A percentile compares a stretch with the other conserved stretches of the same genome.
Conservation (phyloP, 2,329 filamentous ascomycete species). For the Penicillium sp. region DNA sequence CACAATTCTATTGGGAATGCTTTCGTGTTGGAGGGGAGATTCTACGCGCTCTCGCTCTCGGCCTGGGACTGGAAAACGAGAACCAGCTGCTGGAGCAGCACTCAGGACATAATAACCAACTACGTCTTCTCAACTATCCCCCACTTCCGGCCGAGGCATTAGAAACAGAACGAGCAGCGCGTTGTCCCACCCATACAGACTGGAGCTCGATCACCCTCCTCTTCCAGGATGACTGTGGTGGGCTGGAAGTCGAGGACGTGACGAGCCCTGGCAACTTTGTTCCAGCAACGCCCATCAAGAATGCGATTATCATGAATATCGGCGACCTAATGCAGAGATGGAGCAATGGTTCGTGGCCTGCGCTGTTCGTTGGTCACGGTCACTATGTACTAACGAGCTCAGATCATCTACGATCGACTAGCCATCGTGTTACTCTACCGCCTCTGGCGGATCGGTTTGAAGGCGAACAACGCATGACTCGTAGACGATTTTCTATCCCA, state of each 20-base stretch:
- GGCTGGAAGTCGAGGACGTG: slow-evolving; percentile 56
- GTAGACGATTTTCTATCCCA: slow-evolving; percentile 62
- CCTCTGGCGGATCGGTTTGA: slow-evolving; percentile 44
- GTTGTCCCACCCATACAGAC: slow-evolving; percentile 60
- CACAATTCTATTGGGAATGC: slow-evolving; percentile 55
- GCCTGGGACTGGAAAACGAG: slow-evolving; percentile 53
- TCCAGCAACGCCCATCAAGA: slow-evolving; percentile 44
- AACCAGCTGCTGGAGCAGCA: slow-evolving; percentile 55
- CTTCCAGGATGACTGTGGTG: slow-evolving; percentile 59
- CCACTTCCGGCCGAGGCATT: slow-evolving; percentile 51
- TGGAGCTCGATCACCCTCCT: slow-evolving; percentile 59
- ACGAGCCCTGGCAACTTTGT: slow-evolving; percentile 45
- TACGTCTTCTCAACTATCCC: slow-evolving; percentile 65
- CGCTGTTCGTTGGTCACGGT: background rate
- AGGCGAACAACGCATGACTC: slow-evolving; percentile 50
- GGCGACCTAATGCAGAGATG: slow-evolving; percentile 57
- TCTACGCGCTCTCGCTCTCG: slow-evolving; percentile 52
- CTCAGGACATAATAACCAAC: slow-evolving; percentile 61
- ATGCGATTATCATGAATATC: slow-evolving; percentile 54
- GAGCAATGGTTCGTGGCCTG: slow-evolving; percentile 50
- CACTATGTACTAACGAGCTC: slow-evolving; percentile 11
- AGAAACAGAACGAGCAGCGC: slow-evolving; percentile 47
- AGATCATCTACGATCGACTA: slow-evolving; percentile 58
- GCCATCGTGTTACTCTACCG: slow-evolving; percentile 58
- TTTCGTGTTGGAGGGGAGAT: slow-evolving; percentile 50